A percentile compares a stretch with the other conserved stretches of the same genome.
Evolutionary conservation across 495 filamentous ascomycete species (phyloP).

Genomic region (Achaetomiella virescens): DNA sequence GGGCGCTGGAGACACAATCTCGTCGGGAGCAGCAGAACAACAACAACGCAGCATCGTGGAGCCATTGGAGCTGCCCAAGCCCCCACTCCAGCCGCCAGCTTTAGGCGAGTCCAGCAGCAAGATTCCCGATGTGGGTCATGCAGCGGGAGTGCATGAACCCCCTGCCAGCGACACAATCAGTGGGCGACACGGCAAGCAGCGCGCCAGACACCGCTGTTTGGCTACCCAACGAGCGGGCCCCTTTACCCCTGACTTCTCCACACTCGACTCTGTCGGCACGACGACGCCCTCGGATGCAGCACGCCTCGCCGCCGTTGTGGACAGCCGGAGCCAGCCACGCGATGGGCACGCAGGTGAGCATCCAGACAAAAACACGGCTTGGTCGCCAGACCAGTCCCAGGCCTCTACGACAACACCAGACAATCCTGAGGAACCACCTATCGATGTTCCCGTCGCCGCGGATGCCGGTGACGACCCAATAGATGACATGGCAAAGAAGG

Average conservation of each 20-base stretch:
- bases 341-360: conserved; percentile 10
- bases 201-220: conserved; percentile 30
- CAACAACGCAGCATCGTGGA: conserved; percentile 5
- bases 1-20: neutral
- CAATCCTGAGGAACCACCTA: conserved; percentile 6
- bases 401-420: conserved; percentile 6
- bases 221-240: conserved; percentile 18
- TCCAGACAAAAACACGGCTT: conserved; percentile 9
- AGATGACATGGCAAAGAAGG: conserved; percentile 28
- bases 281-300: conserved; percentile 5
- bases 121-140: conserved; percentile 19
- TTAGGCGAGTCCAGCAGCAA: conserved; percentile 19
- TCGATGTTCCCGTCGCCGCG: conserved; percentile 6
- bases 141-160: conserved; percentile 21
- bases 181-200: conserved; percentile 22
- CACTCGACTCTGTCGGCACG: conserved; percentile 8
- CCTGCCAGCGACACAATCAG: conserved; percentile 25
- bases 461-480: conserved; percentile 16
- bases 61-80: conserved; percentile 9
- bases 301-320: conserved; percentile 5
- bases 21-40: conserved; percentile 1
- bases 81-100: conserved; percentile 11
- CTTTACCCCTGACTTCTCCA: conserved; percentile 12
- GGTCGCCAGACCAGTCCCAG: conserved; percentile 10
- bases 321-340: conserved; percentile 6